Evolutionary conservation across 345 rosid species (phyloP), one percentile per base, ranked within the genome.

Genomic region (Eucalyptus tenuipes): DNA sequence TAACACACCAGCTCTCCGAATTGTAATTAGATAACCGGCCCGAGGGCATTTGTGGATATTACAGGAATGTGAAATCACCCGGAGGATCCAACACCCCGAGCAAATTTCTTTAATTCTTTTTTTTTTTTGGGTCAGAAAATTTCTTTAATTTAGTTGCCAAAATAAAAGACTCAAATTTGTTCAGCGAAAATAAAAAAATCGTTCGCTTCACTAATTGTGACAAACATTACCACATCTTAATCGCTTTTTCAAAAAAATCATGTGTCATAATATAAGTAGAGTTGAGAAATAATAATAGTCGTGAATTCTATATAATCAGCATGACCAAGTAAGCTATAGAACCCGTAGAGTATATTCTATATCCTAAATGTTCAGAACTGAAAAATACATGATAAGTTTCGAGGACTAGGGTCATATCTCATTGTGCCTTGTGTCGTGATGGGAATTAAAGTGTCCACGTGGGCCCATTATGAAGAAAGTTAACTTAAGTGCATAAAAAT

Each of bases 281-380:
- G 3, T 27, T 0, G 2, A 59, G 1, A 55, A 6, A 27, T 59
- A 11, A 1, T 10, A 16, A 27, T 11, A 59, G 1, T 29, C 2
- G 0, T 59, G 1, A 27, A 27, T 3, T 1, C 31, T 27, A 59
- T 3, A 11, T 12, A 6, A 27, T 25, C 2, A 12, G 7, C 8
- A 25, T 20, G 5, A 12, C 12, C 27, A 9, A 53, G 0, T 2
- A 22, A 5, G 3, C 1, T 22, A 2, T 22, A 55, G 12, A 55
- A 24, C 10, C 13, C 5, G 2, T 4, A 59, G 2, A 27, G 2
- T 11, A 27, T 55, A 55, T 55, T 0, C 0, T 1, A 55, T 55
- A 3, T 25, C 27, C 0, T 2, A 25, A 27, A 27, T 27, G 27
- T 59, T 59, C 2, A 0, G 1, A 59, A 59, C 1, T 59, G 15